Conservation (phyloP, 225 moss, liverwort and hornwort species). For the Thuidium tamariscinum region DNA sequence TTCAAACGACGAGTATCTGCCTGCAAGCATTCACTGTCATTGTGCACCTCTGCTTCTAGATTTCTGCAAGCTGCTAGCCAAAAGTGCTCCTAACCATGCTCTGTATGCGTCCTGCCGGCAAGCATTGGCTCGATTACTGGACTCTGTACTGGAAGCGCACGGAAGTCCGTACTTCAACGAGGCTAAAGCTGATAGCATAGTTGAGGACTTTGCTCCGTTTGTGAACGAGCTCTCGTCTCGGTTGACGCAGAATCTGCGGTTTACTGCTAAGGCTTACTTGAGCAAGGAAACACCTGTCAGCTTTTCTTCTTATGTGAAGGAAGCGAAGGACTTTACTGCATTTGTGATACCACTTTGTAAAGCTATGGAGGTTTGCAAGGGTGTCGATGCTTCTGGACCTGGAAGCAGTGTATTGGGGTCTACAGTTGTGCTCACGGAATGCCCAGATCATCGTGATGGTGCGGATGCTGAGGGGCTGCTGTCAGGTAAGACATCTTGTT, state of each 20-base stretch:
- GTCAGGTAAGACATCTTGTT: conserved; percentile 14
- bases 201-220: conserved; percentile 93
- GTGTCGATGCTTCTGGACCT: conserved; percentile 64
- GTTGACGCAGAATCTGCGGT: conserved; percentile 50
- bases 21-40: conserved; percentile 76
- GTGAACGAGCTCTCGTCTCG: conserved; percentile 85
- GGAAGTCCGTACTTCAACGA: conserved; percentile 84
- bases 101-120: conserved; percentile 80
- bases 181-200: conserved; percentile 91
- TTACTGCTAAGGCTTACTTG: conserved; percentile 40
- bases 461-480: conserved; percentile 2
- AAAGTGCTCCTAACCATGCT: conserved; percentile 78
- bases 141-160: conserved; percentile 79
- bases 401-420: conserved; percentile 20
- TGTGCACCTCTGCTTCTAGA: conserved; percentile 90
- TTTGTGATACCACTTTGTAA: conserved; percentile 97
- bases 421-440: background rate
- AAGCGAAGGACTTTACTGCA: conserved; percentile 95
- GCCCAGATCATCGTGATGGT: background rate
- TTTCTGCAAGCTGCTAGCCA: conserved; percentile 88
- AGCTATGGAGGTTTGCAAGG: conserved; percentile 97
- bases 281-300: conserved; percentile 43
- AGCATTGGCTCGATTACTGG: conserved; percentile 86
- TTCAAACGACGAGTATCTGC: conserved; percentile 87
- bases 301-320: conserved; percentile 63